Evolutionary conservation across 129 eudicot genomes (phyloP).

Genomic region (Artemisia annua): DNA sequence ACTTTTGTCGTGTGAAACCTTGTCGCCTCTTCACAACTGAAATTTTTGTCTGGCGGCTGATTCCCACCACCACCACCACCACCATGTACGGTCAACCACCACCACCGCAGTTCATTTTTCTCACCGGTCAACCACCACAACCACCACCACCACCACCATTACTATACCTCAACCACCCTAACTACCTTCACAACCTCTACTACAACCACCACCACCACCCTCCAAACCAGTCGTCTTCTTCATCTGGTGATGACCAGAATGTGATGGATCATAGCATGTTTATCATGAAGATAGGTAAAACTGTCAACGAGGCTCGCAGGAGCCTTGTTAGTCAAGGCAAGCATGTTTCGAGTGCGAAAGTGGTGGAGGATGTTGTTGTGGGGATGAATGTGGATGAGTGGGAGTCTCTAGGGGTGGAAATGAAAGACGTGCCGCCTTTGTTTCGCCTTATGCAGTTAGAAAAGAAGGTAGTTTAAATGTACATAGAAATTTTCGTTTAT

Average conservation of each 20-base stretch:
- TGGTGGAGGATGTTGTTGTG: slow-evolving; percentile 54
- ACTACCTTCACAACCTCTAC: too few relatives aligned
- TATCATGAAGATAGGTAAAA: slow-evolving; percentile 46
- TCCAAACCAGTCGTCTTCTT: neutral
- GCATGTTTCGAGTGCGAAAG: slow-evolving; percentile 64
- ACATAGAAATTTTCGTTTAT: neutral
- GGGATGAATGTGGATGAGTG: slow-evolving; percentile 52
- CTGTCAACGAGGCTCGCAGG: slow-evolving; percentile 43
- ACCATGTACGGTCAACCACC: slow-evolving; percentile 39
- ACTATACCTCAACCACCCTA: slow-evolving; percentile 11
- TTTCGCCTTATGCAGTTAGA: slow-evolving; percentile 24
- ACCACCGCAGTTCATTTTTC: neutral
- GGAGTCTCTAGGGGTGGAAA: slow-evolving; percentile 67
- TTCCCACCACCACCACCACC: neutral
- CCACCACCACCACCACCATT: slow-evolving; percentile 26
- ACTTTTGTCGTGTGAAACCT: too few relatives aligned
- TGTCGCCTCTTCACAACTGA: too few relatives aligned
- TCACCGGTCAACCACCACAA: slow-evolving; percentile 13
- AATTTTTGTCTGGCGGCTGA: too few relatives aligned
- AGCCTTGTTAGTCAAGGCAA: slow-evolving; percentile 49
- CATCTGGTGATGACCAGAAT: too few relatives aligned
- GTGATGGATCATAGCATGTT: slow-evolving; percentile 19
- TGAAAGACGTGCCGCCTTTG: slow-evolving; percentile 68
- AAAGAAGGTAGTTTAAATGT: slow-evolving; percentile 49
- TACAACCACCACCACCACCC: slow-evolving; percentile 11